These are phyloP conservation scores for Actinomucor elegans DNA, from an alignment of 371 early-diverging fungal species.

Conservation along the genomic window DNA sequence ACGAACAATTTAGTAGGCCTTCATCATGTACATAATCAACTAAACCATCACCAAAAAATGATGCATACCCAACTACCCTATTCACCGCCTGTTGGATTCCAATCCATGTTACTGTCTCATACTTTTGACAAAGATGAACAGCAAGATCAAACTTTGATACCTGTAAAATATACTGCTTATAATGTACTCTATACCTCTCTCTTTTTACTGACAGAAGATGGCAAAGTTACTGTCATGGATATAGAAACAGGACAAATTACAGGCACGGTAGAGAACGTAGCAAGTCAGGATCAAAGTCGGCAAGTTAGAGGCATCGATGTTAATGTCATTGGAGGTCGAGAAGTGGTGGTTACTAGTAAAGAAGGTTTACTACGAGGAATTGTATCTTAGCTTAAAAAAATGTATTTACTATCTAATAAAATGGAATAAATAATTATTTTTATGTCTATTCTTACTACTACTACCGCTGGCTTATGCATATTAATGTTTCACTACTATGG, in stretches of 20 bases:
- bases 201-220: conserved; percentile 47
- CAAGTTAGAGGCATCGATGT: conserved; percentile 44
- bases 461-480: no score
- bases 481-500: no score
- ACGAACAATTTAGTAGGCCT: neutral
- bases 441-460: neutral
- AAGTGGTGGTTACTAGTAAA: conserved; percentile 46
- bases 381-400: conserved; percentile 2
- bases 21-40: neutral
- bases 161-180: conserved; percentile 49
- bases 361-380: conserved; percentile 42
- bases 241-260: conserved; percentile 45
- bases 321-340: conserved; percentile 41
- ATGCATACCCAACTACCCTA: conserved; percentile 20
- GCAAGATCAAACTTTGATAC: conserved; percentile 17
- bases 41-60: neutral
- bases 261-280: conserved; percentile 39
- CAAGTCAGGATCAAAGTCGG: conserved; percentile 2
- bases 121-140: conserved; percentile 31
- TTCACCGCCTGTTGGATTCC: conserved; percentile 28
- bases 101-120: conserved; percentile 37
- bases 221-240: conserved; percentile 46
- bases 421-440: neutral
- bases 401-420: no score
- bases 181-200: conserved; percentile 43